These are phyloP conservation scores for Rhododendron kiyosumense DNA, from an alignment of 148 eudicot genomes.

Conservation along the genomic window DNA sequence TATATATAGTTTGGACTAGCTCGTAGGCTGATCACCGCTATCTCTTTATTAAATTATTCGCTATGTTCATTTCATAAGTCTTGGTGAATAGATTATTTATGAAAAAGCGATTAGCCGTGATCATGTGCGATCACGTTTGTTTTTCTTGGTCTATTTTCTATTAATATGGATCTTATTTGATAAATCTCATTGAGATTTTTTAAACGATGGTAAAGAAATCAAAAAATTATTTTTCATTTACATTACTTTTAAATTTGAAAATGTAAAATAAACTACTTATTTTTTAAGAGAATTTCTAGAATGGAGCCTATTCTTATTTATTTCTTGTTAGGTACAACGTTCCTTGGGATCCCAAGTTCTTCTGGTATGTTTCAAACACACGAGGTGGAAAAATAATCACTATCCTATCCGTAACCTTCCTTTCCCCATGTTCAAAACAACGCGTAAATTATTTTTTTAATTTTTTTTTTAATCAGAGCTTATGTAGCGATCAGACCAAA, in stretches of 20 bases:
- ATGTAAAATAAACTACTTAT: too few relatives aligned
- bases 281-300: too few relatives aligned
- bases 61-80: neutral
- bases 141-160: neutral
- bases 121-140: neutral
- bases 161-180: too few relatives aligned
- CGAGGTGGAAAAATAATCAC: neutral
- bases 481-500: neutral
- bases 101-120: neutral
- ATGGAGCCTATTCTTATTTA: neutral
- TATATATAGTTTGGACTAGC: neutral
- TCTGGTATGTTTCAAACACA: neutral
- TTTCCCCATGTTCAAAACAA: neutral
- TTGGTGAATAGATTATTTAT: neutral
- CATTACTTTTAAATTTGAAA: too few relatives aligned
- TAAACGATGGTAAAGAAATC: too few relatives aligned
- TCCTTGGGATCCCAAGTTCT: neutral
- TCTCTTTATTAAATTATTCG: neutral
- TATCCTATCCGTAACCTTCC: neutral
- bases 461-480: neutral
- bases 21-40: neutral
- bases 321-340: neutral
- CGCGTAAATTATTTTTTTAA: neutral
- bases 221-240: too few relatives aligned
- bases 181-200: too few relatives aligned